Percentiles rank a stretch among this genome's conserved stretches.
These are phyloP conservation scores for Penicillium glabrum DNA, from an alignment of 2,329 filamentous ascomycete genomes.

Conservation along the genomic window DNA sequence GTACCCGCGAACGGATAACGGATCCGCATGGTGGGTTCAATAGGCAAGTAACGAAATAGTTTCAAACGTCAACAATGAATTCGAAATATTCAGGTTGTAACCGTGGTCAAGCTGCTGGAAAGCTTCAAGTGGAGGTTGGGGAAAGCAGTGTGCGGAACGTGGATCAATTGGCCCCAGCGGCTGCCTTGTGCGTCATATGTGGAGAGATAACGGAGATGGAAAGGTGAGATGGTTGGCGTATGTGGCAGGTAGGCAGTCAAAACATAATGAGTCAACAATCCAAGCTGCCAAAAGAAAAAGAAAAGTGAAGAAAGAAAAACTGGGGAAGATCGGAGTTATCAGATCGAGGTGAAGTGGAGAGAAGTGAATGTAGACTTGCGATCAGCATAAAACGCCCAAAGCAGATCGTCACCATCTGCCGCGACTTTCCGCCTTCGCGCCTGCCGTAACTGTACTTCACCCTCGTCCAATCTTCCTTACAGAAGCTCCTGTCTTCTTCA, in stretches of 20 bases:
- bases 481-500: conserved; percentile 39
- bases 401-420: conserved; percentile 25
- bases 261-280: not conserved
- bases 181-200: conserved; percentile 31
- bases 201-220: conserved; percentile 10
- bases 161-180: conserved; percentile 20
- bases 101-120: not conserved
- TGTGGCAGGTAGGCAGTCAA: not conserved
- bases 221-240: not conserved
- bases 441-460: conserved; percentile 37
- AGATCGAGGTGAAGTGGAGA: not conserved
- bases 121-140: not conserved
- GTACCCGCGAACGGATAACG: conserved; percentile 84
- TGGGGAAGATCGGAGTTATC: not conserved
- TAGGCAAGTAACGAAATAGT: not conserved
- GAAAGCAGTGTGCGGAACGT: conserved; percentile 7
- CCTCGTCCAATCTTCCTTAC: conserved; percentile 41
- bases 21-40: conserved; percentile 68
- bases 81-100: not conserved
- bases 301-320: not conserved
- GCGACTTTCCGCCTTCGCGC: conserved; percentile 31
- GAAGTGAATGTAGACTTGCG: not conserved
- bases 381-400: not conserved
- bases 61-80: not conserved
- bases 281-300: not conserved